Base-by-base conservation (phyloP, 2,329 filamentous ascomycete species). In the Diaporthe humulicola region DNA sequence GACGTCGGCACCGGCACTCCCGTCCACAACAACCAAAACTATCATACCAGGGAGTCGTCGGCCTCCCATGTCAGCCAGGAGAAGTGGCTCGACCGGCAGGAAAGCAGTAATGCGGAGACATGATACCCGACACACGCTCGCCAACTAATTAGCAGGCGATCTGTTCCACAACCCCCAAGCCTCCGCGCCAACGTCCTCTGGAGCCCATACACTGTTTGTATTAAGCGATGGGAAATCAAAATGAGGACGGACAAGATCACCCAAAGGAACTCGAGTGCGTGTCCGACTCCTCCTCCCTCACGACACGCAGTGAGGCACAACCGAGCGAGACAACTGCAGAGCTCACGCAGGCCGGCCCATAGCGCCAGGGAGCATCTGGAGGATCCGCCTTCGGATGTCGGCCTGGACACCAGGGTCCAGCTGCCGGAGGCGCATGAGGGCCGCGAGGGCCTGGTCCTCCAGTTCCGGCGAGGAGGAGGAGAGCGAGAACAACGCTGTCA, bases 231-330 rank as follows among this genome's bases (percentile, higher is more conserved):
- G 6, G 22, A 19, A 9, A n/a, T n/a, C n/a, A 7, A 45, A 42
- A 17, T 2, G 7, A 6, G 22, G 2, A 2, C 19, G 17, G 12
- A 3, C 17, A 30, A 45, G 5, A 15, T 1, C 2, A 6, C 14
- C 19, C 19, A 48, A 25, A 25, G 22, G 3, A 14, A 66, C n/a
- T n/a, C 15, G 7, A 17, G 1, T 22, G 19, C 28, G 10, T 50
- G 8, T 8, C 36, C 1, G 6, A 9, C n/a, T 19, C 22, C 1
- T 0, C n/a, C 12, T 10, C 3, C 36, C 10, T n/a, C 5, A 9
- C 36, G 9, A 10, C 25, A 38, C 10, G 17, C 17, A 15, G 25
- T 4, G 17, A 50, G 28, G 5, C 28, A 50, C 42, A 17, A 3
- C 17, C 61, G 12, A 50, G 7, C 12, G 15, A 2, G 40, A 45